Evolutionary conservation across 805 yeast genomes (phyloP), one percentile per base, ranked within the genome.

Genomic region (Candida railenensis): DNA sequence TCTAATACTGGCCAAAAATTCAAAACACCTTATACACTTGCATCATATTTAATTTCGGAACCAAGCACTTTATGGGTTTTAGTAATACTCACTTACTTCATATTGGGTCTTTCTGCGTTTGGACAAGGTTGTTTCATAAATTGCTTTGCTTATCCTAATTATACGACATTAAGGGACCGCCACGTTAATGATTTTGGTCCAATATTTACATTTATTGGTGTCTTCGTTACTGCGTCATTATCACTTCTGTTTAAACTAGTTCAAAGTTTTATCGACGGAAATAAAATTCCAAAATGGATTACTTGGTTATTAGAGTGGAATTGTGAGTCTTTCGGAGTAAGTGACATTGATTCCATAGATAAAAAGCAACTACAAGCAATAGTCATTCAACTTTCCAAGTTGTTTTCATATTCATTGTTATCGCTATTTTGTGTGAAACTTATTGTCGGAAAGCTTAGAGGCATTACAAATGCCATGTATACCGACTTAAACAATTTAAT

Each of bases 1-100:
- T 87, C 85, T 57, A 85, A 85, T 53, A 82, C 92, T 43, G 98
- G 98, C 1, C 97, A 91, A 58, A 94, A 94, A 53, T 83, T 77
- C 37, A 73, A 78, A 14, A 74, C 66, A 4, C 48, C 55, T 5
- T 42, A 36, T 16, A 65, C 71, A 2, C 45, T 85, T 3, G 70
- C 80, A 0, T 59, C 73, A 1, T 67, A 67, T 36, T 57, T 90
- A 2, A 52, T 61, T 7, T 51, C 54, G 0, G 49, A 67, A 48
- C 44, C 66, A 1, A 42, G 48, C 0, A 18, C 73, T 9, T 65
- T 77, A 33, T 83, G 90, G 90, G 33, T 50, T 2, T 54, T 83
- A 8, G 71, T 75, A 16, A 42, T 70, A 0, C 4, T 71, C 2
- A 74, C 87, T 2, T 78, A 60, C 54, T 61, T 48, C 28, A 25